Evolutionary conservation across 257 asterid species (phyloP), one percentile per base, ranked within the genome.

Genomic region (Gardenia jasminoides): DNA sequence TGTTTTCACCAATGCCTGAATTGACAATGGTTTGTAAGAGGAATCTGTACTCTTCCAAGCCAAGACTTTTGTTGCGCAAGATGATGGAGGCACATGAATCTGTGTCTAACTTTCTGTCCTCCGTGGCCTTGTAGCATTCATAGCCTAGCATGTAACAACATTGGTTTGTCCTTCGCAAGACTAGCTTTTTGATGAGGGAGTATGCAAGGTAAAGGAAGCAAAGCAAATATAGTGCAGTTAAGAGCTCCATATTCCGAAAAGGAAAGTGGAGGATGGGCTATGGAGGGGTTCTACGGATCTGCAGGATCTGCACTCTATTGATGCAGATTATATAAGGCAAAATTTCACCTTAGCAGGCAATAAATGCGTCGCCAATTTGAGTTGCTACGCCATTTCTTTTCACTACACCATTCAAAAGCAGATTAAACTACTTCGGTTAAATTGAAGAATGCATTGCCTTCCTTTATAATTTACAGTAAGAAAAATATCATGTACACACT

Each of bases 1-100:
- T 83, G 1, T 80, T 56, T 67, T 85, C 86, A 1, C 88, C 88
- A 33, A 85, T 83, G 69, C 88, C 88, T 3, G 88, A 77, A 36
- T 69, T 85, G 10, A 80, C 88, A 15, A 83, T 78, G 77, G 86
- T 79, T 54, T 61, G 54, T 20, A 85, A 43, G 15, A 85, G 81
- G 67, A 85, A 85, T 31, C 76, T 80, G 80, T 74, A 80, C 20
- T 85, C 86, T 10, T 80, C 80, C 67, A 67, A 30, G 1, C 85
- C 86, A 0, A 85, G 86, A 20, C 80, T 76, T 74, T 74, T 80
- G 86, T 85, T 85, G 6, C 88, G 76, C 50, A 82, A 0, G 20
- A 81, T n/a, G 26, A 82, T 44, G 12, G 64, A 28, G 26, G 81
- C 72, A 10, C 81, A 69, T 9, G 56, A 54, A 52, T 80, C 76